Evolutionary conservation across 345 rosid genomes (phyloP).

Genomic region (Trapa incisa): DNA sequence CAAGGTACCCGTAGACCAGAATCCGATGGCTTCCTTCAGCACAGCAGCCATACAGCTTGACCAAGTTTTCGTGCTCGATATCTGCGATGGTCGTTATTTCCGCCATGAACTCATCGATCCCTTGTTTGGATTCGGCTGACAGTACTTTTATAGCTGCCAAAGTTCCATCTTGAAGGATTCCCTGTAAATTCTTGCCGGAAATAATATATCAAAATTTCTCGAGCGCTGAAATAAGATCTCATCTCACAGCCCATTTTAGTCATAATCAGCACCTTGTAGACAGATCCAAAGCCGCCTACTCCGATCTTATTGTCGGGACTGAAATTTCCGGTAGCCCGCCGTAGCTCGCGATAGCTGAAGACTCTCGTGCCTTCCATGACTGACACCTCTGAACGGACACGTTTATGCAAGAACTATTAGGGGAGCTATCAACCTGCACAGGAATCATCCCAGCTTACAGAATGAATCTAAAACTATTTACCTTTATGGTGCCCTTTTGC

Average conservation of each 20-base stretch:
- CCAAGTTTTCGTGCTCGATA: conserved; percentile 73
- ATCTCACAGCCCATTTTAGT: neutral
- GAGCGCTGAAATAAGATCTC: neutral
- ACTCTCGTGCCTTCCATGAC: conserved; percentile 34
- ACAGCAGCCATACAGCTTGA: conserved; percentile 85
- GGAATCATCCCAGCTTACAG: neutral
- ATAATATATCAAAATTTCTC: neutral
- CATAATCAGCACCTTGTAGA: conserved; percentile 12
- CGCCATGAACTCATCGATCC: conserved; percentile 69
- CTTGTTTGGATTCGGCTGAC: conserved; percentile 90
- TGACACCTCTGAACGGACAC: conserved; percentile 31
- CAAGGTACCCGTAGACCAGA: conserved; percentile 79
- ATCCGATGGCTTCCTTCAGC: conserved; percentile 69
- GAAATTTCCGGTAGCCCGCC: conserved; percentile 62
- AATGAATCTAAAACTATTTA: neutral
- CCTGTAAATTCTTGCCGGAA: conserved; percentile 34
- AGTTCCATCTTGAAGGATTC: conserved; percentile 65
- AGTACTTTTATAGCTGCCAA: conserved; percentile 82
- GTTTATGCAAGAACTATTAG: neutral
- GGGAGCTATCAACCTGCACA: neutral
- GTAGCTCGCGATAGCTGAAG: conserved; percentile 53
- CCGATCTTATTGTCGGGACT: conserved; percentile 57
- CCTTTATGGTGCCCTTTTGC: neutral
- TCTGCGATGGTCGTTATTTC: conserved; percentile 72
- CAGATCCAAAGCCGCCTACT: conserved; percentile 95